phyloP scores from a whole-genome alignment of 164 flowering plant genomes.

The Magnolia kwangsiensis region DNA sequence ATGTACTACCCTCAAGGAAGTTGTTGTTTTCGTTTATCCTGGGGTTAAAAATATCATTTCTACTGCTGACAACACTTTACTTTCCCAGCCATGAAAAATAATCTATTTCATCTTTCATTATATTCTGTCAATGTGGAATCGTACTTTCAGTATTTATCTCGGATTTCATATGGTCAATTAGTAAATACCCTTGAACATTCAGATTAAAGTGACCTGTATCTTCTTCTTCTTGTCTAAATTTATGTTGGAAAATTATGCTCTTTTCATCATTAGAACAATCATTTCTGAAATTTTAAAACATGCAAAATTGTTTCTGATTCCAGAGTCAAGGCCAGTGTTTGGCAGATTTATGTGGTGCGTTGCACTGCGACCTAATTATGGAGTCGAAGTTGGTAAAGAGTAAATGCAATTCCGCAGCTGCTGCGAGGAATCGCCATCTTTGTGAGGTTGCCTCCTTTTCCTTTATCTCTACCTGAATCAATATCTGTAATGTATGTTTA shows the following conservation, averaged over 20 bases:
- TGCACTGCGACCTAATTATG: conserved; percentile 77
- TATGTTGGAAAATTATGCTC: background rate
- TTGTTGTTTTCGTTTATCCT: background rate
- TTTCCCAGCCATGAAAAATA: background rate
- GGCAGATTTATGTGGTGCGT: conserved; percentile 94
- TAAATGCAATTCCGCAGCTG: conserved; percentile 95
- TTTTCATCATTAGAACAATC: background rate
- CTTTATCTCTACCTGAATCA: conserved; percentile 4
- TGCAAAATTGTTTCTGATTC: conserved; percentile 13
- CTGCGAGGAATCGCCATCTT: conserved; percentile 71
- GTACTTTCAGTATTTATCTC: background rate
- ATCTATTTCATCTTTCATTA: too few species aligned
- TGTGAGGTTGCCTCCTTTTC: conserved; percentile 68
- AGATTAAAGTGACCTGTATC: background rate
- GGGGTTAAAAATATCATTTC: background rate
- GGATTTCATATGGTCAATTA: background rate
- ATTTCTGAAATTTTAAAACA: background rate
- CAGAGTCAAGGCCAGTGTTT: conserved; percentile 84
- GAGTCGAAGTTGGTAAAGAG: conserved; percentile 48
- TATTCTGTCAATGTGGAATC: background rate
- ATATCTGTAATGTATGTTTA: background rate
- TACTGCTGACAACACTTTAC: background rate
- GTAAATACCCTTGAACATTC: background rate
- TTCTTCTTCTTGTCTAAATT: too few species aligned
- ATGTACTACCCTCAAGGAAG: too few species aligned